These are phyloP conservation scores for Corniculantispora saksenae DNA, from an alignment of 2,329 filamentous ascomycete species.

Conservation along the genomic window DNA sequence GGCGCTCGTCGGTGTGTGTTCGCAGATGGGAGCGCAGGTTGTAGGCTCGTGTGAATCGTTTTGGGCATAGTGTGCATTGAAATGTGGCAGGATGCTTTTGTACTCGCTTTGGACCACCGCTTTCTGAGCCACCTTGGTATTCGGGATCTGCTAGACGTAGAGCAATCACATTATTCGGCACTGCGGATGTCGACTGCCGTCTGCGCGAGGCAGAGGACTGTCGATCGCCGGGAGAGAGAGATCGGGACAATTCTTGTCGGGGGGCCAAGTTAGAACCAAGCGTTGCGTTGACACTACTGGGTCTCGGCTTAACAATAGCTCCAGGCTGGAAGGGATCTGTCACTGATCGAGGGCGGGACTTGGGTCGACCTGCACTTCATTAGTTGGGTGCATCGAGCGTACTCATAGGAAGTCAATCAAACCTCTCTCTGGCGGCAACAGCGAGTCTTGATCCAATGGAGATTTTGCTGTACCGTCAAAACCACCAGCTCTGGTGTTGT, in stretches of 20 bases:
- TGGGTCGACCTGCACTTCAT: constrained; percentile 41
- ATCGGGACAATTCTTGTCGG: constrained; percentile 49
- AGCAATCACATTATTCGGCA: constrained; percentile 71
- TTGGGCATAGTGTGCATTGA: constrained; percentile 89
- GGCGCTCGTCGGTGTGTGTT: constrained; percentile 95
- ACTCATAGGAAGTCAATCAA: constrained; percentile 31
- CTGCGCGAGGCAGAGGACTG: constrained; percentile 40
- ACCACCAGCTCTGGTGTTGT: constrained; percentile 35
- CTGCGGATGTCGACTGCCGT: constrained; percentile 65
- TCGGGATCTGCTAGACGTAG: constrained; percentile 87
- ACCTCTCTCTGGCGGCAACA: constrained; percentile 79
- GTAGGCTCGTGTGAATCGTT: constrained; percentile 94
- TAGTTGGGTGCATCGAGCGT: constrained; percentile 6
- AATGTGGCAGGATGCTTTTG: constrained; percentile 98
- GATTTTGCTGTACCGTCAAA: constrained; percentile 55
- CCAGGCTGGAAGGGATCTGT: constrained; percentile 60
- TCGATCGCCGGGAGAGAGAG: constrained; percentile 61
- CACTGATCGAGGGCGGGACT: constrained; percentile 55
- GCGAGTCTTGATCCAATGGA: constrained; percentile 71
- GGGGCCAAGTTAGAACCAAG: constrained; percentile 46
- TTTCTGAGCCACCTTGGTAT: constrained; percentile 66
- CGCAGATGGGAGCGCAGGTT: constrained; percentile 93
- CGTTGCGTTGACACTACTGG: constrained; percentile 39
- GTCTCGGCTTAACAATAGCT: constrained; percentile 40
- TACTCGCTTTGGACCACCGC: constrained; percentile 72